phyloP scores from a whole-genome alignment of 768 basidiomycete species.

The Lentinus tigrinus region DNA sequence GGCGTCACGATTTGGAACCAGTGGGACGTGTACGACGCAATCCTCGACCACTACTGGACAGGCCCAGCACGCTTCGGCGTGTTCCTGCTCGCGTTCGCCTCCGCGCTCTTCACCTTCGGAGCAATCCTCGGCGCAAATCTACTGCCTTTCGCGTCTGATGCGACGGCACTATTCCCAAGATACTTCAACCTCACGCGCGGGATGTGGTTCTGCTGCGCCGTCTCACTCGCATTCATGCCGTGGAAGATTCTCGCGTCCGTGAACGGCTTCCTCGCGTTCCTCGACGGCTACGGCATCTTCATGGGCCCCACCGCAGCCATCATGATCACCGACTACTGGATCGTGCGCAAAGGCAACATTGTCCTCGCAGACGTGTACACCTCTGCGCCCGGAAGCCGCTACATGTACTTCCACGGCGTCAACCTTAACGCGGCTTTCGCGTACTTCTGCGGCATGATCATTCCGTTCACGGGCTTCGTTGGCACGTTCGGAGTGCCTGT shows the following conservation, averaged over 20 bases:
- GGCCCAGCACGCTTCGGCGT: conserved; percentile 16
- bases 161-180: conserved; percentile 17
- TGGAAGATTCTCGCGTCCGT: conserved; percentile 23
- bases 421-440: conserved; percentile 17
- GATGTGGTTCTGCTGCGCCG: conserved; percentile 22
- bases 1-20: conserved; percentile 21
- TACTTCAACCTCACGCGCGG: conserved; percentile 21
- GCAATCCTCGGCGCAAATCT: conserved; percentile 18
- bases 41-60: conserved; percentile 18
- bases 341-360: conserved; percentile 19
- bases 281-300: conserved; percentile 21
- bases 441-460: conserved; percentile 18
- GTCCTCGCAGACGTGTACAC: conserved; percentile 13
- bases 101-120: conserved; percentile 21
- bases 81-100: conserved; percentile 19
- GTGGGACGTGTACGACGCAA: conserved; percentile 22
- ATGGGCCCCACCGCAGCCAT: conserved; percentile 21
- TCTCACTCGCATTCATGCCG: conserved; percentile 19
- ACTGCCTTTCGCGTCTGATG: conserved; percentile 20
- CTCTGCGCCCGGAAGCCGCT: conserved; percentile 8
- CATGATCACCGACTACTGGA: conserved; percentile 23
- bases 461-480: conserved; percentile 18
- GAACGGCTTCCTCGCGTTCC: conserved; percentile 20
- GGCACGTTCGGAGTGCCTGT: conserved; percentile 19
- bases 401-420: conserved; percentile 22